phyloP scores from a whole-genome alignment of 1,284 basidiomycete genomes.

The Calocybe gambosa region DNA sequence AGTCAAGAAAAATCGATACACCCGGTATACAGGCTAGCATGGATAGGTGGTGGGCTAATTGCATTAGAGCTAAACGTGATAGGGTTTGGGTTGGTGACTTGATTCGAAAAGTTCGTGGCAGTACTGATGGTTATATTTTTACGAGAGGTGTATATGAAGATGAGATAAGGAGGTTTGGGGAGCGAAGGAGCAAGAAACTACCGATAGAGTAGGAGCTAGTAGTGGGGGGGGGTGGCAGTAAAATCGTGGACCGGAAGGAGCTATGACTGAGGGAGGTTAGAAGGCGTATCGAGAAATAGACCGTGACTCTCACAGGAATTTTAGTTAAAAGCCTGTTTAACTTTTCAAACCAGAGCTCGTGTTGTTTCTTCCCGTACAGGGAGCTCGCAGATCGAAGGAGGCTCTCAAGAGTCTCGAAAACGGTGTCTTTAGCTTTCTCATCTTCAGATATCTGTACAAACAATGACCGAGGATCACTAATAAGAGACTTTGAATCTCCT shows the following conservation, averaged over 20 bases:
- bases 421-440: slow-evolving; percentile 11
- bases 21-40: slow-evolving; percentile 50
- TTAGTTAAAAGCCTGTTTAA: slow-evolving; percentile 37
- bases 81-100: slow-evolving; percentile 46
- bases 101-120: slow-evolving; percentile 42
- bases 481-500: slow-evolving; percentile 14
- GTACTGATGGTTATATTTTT: slow-evolving; percentile 37
- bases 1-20: slow-evolving; percentile 45
- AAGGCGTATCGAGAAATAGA: not conserved
- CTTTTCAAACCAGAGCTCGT: slow-evolving; percentile 41
- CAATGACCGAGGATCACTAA: slow-evolving; percentile 4
- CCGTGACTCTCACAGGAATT: slow-evolving; percentile 8
- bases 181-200: not conserved
- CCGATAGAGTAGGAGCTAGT: too few species aligned
- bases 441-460: slow-evolving; percentile 18
- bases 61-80: slow-evolving; percentile 56
- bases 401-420: slow-evolving; percentile 52
- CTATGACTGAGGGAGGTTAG: not conserved
- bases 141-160: slow-evolving; percentile 52
- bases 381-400: slow-evolving; percentile 48
- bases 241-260: too few species aligned
- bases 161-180: slow-evolving; percentile 29
- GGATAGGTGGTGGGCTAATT: slow-evolving; percentile 76
- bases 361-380: slow-evolving; percentile 40
- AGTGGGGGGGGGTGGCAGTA: not conserved